Percentiles rank a stretch among this genome's conserved stretches.
Evolutionary conservation across 73 alveolate species (phyloP).

Genomic region (Vitrella brassicaformis): DNA sequence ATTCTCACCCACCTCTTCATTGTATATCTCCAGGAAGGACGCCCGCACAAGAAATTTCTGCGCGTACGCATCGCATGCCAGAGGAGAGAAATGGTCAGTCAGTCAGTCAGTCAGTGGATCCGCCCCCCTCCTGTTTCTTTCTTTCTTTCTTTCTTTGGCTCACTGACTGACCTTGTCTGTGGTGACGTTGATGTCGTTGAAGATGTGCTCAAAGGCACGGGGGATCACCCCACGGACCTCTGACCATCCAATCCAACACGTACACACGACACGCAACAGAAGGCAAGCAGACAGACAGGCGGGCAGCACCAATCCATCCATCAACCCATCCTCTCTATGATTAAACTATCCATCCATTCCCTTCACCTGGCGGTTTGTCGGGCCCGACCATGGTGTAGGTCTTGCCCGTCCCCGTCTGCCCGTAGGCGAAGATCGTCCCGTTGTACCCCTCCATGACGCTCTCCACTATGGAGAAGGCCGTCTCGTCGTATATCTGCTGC

Average conservation of each 20-base stretch:
- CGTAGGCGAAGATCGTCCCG: slow-evolving; percentile 83
- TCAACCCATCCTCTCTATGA: too few relatives aligned
- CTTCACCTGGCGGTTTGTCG: too few relatives aligned
- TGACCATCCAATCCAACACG: too few relatives aligned
- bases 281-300: not conserved
- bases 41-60: slow-evolving; percentile 50
- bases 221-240: slow-evolving; percentile 78
- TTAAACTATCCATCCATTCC: too few relatives aligned
- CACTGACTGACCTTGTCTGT: slow-evolving; percentile 34
- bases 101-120: not conserved
- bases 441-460: slow-evolving; percentile 89
- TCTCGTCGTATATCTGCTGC: slow-evolving; percentile 58
- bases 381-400: slow-evolving; percentile 88
- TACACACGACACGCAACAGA: too few relatives aligned
- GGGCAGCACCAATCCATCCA: too few relatives aligned
- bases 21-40: slow-evolving; percentile 58
- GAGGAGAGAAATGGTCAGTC: not conserved
- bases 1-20: slow-evolving; percentile 31
- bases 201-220: slow-evolving; percentile 76
- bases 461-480: slow-evolving; percentile 72
- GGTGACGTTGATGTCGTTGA: slow-evolving; percentile 54
- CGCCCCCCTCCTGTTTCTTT: not conserved
- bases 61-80: not conserved
- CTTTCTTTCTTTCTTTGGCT: not conserved
- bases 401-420: slow-evolving; percentile 88